These are phyloP conservation scores for Sphaerosporella brunnea DNA, from an alignment of 495 filamentous ascomycete species.

Conservation along the genomic window DNA sequence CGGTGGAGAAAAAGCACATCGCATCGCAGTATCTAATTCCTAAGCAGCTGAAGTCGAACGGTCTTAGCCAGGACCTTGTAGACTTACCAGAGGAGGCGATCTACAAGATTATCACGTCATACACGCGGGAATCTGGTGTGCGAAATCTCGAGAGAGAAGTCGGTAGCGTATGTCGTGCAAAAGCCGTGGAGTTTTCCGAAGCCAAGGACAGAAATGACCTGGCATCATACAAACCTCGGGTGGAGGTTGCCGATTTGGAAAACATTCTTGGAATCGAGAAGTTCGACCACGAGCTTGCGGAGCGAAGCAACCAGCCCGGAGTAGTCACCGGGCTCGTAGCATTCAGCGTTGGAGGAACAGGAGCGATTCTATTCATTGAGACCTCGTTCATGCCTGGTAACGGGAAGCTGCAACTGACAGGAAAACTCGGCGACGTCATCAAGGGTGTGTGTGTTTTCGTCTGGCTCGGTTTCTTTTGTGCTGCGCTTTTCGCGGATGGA, in stretches of 20 bases:
- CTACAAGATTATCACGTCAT: conserved; percentile 83
- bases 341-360: conserved; percentile 84
- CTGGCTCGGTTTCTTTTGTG: neutral
- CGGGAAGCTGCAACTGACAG: conserved; percentile 87
- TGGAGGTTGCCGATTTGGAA: conserved; percentile 67
- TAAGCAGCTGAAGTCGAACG: conserved; percentile 74
- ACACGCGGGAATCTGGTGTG: conserved; percentile 95
- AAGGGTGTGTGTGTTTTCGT: conserved; percentile 33
- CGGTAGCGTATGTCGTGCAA: conserved; percentile 80
- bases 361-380: conserved; percentile 96
- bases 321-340: conserved; percentile 95
- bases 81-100: conserved; percentile 64
- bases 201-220: conserved; percentile 59
- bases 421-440: conserved; percentile 92
- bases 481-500: neutral
- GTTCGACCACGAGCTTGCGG: conserved; percentile 90
- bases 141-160: conserved; percentile 93
- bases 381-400: conserved; percentile 91
- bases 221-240: conserved; percentile 52
- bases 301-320: conserved; percentile 69
- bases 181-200: conserved; percentile 87
- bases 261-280: conserved; percentile 82
- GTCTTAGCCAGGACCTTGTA: conserved; percentile 56
- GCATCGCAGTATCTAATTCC: conserved; percentile 83
- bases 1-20: conserved; percentile 94